Conservation (phyloP, 108 stramenopile species). For the Craspedostauros australis region DNA sequence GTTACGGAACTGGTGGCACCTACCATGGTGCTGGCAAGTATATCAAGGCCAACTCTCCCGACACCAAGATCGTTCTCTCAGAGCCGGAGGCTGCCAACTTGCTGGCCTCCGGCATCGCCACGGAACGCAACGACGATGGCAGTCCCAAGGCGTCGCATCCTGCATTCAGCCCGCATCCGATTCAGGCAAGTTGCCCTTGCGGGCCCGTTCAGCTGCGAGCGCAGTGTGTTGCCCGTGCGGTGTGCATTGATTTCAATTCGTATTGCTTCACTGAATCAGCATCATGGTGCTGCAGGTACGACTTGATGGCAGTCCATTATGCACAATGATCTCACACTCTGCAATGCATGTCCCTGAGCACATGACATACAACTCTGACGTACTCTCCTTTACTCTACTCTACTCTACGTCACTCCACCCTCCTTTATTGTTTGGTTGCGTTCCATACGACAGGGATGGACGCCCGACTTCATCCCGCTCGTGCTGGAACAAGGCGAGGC, state of each 20-base stretch:
- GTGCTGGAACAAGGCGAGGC: constrained; percentile 42
- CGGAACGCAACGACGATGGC: constrained; percentile 50
- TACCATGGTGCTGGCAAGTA: constrained; percentile 56
- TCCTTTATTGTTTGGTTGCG: neutral
- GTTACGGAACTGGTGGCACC: constrained; percentile 69
- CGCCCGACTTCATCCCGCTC: constrained; percentile 77
- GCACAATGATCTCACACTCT: too few relatives aligned
- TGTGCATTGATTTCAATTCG: too few relatives aligned
- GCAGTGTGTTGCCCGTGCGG: too few relatives aligned
- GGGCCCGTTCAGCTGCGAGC: too few relatives aligned
- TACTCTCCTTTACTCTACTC: too few relatives aligned
- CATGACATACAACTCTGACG: too few relatives aligned
- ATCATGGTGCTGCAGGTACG: too few relatives aligned
- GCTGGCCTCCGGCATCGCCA: constrained; percentile 48
- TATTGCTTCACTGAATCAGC: too few relatives aligned
- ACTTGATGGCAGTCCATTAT: too few relatives aligned
- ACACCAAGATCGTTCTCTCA: constrained; percentile 54
- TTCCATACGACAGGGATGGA: constrained; percentile 49
- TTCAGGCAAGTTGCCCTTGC: constrained; percentile 4
- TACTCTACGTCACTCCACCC: too few relatives aligned
- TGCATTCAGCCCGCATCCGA: constrained; percentile 33
- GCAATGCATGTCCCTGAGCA: too few relatives aligned
- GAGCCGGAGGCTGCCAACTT: constrained; percentile 66
- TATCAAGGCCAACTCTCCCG: constrained; percentile 47
- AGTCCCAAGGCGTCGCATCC: constrained; percentile 40